phyloP scores from a whole-genome alignment of 2,329 filamentous ascomycete species.

The Aschersonia sp. region DNA sequence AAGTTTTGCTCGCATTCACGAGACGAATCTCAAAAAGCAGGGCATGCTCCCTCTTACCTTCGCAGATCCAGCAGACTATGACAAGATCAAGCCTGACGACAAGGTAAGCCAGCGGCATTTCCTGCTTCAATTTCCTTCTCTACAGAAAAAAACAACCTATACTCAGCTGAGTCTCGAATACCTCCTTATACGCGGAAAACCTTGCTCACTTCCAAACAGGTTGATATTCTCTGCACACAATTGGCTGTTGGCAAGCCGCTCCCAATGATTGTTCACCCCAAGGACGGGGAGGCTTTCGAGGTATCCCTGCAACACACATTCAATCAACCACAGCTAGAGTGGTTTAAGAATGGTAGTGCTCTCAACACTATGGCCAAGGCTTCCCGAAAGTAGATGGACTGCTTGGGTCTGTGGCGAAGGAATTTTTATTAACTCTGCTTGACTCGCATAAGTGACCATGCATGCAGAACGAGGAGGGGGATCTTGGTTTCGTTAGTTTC shows the following conservation, averaged over 20 bases:
- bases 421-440: no score
- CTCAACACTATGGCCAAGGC: conserved; percentile 96
- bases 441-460: no score
- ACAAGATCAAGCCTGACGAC: conserved; percentile 88
- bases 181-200: background rate
- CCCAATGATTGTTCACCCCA: conserved; percentile 82
- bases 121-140: no score
- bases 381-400: conserved; percentile 14
- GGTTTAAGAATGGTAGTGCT: conserved; percentile 97
- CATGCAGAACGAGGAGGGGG: no score
- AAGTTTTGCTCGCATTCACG: conserved; percentile 97
- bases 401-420: no score
- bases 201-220: conserved; percentile 19
- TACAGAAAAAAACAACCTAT: no score
- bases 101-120: conserved; percentile 33
- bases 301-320: conserved; percentile 85
- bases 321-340: conserved; percentile 95
- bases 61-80: conserved; percentile 86
- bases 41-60: conserved; percentile 99
- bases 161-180: background rate
- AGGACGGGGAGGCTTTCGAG: conserved; percentile 69
- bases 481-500: no score
- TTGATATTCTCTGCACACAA: conserved; percentile 80
- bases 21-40: conserved; percentile 99
- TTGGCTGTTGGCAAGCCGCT: conserved; percentile 86